Base-by-base conservation (phyloP, 345 rosid species). In the Moricandia arvensis region DNA sequence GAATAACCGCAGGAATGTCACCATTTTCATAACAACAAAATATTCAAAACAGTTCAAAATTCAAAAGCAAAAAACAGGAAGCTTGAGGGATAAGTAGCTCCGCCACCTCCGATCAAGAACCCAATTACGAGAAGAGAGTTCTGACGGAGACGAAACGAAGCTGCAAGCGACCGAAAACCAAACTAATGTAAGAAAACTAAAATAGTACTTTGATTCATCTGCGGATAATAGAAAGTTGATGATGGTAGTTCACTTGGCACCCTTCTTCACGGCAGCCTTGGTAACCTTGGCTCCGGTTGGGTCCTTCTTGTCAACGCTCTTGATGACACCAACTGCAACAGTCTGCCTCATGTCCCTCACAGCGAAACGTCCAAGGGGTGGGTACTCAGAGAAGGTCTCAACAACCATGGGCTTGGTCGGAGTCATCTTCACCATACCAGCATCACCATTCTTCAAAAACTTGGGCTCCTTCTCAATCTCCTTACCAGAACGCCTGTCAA, bases 351-450 rank as follows among this genome's bases (percentile, higher is more conserved):
- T 21, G 78, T 91, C 97, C 74, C 97, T 85, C 4, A 91, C 97
- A 0, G 97, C 97, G 17, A 91, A 91, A 15, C 97, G 92, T 1
- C 97, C 97, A 0, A 91, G 86, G 0, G 97, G 97, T 1, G 97
- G 95, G 68, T 91, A 91, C 62, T 61, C 84, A 0, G 93, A 83
- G 89, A 91, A 91, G 6, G 97, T 89, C 77, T 91, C 97, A 0
- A 91, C 97, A 0, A 91, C 97, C 97, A 91, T 91, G 59, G 97
- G 97, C 86, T 91, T 91, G 65, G 89, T 85, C 2, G 93, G 96
- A 81, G 87, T 62, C 97, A 91, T 91, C 91, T 91, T 89, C 1
- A 91, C 84, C 11, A 89, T 55, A 7, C 93, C 97, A 2, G 97
- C 83, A 69, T 91, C 97, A 59, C 97, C 95, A 0, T 91, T 90